Evolutionary conservation across 495 filamentous ascomycete genomes (phyloP).

Genomic region (Tuber indicum): DNA sequence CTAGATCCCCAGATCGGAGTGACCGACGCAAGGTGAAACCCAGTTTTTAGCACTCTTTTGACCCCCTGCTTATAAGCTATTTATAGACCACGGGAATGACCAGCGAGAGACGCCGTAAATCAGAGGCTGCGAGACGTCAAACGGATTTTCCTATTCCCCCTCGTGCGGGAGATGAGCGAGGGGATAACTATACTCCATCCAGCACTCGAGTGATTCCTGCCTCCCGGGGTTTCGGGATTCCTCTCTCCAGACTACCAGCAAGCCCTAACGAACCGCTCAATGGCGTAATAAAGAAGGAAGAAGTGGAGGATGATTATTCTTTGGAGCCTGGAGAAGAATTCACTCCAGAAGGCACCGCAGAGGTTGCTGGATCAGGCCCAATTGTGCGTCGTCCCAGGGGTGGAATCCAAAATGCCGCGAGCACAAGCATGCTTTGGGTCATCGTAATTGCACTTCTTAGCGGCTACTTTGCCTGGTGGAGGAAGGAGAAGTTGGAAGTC

Average conservation of each 20-base stretch:
- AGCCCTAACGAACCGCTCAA: slow-evolving; percentile 34
- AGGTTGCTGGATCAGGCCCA: slow-evolving; percentile 59
- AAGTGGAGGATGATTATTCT: slow-evolving; percentile 43
- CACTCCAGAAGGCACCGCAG: slow-evolving; percentile 75
- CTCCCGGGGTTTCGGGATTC: slow-evolving; percentile 50
- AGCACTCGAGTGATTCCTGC: slow-evolving; percentile 31
- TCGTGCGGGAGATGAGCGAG: slow-evolving; percentile 16
- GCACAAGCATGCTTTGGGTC: slow-evolving; percentile 50
- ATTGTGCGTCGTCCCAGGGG: slow-evolving; percentile 18
- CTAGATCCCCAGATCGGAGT: slow-evolving; percentile 25
- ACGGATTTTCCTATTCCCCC: slow-evolving; percentile 29
- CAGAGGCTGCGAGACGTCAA: slow-evolving; percentile 27
- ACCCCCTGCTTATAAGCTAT: slow-evolving; percentile 8
- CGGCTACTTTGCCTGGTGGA: slow-evolving; percentile 74
- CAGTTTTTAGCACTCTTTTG: background rate
- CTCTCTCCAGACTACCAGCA: slow-evolving; percentile 46
- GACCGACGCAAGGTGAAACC: slow-evolving; percentile 34
- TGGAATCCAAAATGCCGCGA: slow-evolving; percentile 8
- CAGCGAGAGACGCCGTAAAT: slow-evolving; percentile 32
- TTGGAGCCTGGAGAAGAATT: slow-evolving; percentile 79
- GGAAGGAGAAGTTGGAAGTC: slow-evolving; percentile 87
- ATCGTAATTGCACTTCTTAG: slow-evolving; percentile 60
- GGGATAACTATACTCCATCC: slow-evolving; percentile 19
- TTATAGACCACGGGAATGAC: slow-evolving; percentile 22
- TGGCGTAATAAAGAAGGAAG: slow-evolving; percentile 40